phyloP scores from a whole-genome alignment of 2,329 filamentous ascomycete genomes.

The Podosphaera xanthii region DNA sequence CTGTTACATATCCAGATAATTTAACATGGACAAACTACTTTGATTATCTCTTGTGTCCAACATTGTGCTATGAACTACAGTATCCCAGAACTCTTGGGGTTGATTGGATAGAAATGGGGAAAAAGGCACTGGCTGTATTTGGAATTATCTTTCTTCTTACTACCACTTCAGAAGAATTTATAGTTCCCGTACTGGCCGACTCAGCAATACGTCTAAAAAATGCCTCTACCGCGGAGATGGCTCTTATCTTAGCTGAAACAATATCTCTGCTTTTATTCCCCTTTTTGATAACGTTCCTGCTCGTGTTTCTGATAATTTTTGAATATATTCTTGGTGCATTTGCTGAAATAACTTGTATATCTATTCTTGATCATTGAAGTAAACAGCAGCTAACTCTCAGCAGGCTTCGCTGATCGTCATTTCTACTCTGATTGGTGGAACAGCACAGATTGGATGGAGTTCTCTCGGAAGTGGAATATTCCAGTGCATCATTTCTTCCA shows the following conservation, averaged over 20 bases:
- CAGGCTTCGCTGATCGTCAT: conserved; percentile 63
- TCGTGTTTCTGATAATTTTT: conserved; percentile 96
- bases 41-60: conserved; percentile 81
- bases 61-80: conserved; percentile 90
- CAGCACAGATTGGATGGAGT: conserved; percentile 79
- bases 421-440: conserved; percentile 73
- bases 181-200: conserved; percentile 67
- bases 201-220: conserved; percentile 32
- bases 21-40: conserved; percentile 60
- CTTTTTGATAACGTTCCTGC: conserved; percentile 86
- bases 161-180: conserved; percentile 81
- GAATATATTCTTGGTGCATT: conserved; percentile 90
- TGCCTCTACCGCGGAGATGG: conserved; percentile 32
- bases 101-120: conserved; percentile 59
- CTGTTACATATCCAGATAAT: conserved; percentile 75
- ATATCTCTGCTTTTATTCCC: conserved; percentile 85
- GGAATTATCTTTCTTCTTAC: conserved; percentile 92
- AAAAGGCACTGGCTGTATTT: conserved; percentile 75
- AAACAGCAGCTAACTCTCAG: not conserved
- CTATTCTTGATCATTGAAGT: not conserved
- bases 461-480: conserved; percentile 92
- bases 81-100: conserved; percentile 63
- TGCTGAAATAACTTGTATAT: conserved; percentile 58
- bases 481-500: conserved; percentile 90
- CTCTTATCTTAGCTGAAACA: conserved; percentile 67